Evolutionary conservation across 225 moss, liverwort and hornwort genomes (phyloP).

Genomic region (Pseudisothecium myosuroides): DNA sequence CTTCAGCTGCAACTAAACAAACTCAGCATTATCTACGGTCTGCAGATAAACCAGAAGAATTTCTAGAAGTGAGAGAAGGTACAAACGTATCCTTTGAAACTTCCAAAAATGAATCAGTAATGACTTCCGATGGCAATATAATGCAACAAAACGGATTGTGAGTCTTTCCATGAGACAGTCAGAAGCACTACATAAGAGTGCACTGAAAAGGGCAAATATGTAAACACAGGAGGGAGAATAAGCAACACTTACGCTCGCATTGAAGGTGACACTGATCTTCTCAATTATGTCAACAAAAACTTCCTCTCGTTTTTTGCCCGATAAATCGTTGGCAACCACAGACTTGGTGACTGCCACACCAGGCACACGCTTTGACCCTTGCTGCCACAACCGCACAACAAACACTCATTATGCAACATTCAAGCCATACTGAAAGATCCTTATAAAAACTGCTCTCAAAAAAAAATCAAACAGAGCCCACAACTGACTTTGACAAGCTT

Average conservation of each 20-base stretch:
- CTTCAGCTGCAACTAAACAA: background rate
- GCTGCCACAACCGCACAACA: constrained; percentile 43
- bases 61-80: background rate
- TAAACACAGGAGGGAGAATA: background rate
- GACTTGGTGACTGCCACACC: constrained; percentile 97
- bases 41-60: background rate
- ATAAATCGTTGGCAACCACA: constrained; percentile 74
- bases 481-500: background rate
- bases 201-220: background rate
- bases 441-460: background rate
- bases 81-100: background rate
- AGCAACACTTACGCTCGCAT: constrained; percentile 67
- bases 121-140: background rate
- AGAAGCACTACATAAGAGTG: background rate
- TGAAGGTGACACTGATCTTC: constrained; percentile 98
- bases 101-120: background rate
- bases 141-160: background rate
- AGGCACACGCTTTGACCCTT: constrained; percentile 90
- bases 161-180: background rate
- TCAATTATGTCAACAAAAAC: constrained; percentile 99
- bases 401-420: background rate
- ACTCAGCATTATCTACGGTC: background rate
- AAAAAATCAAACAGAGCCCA: background rate
- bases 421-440: background rate
- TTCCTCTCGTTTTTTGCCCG: constrained; percentile 93